Base-by-base conservation (phyloP, 306 rosid genomes). In the Vicia villosa region DNA sequence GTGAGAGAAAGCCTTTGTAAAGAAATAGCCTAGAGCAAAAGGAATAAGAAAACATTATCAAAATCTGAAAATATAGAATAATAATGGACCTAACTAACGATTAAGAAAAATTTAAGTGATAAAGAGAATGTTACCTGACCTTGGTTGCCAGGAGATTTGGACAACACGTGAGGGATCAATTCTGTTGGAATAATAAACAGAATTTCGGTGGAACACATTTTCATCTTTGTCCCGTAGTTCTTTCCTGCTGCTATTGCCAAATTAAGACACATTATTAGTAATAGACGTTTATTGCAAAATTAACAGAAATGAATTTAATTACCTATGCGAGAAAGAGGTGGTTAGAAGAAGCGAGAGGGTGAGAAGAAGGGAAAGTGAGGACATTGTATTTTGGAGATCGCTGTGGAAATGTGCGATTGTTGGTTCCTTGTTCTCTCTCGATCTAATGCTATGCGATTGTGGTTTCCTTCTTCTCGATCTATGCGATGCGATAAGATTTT, bases 61-160 rank as follows among this genome's bases (percentile, higher is more conserved):
- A 66, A 65, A 32, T 37, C 71, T n/a, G 56, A 70, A 41, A 24
- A 37, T 1, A 9, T 61, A 51, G 54, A 55, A 49, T 32, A 15
- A n/a, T n/a, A n/a, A n/a, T n/a, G n/a, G n/a, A n/a, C n/a, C n/a
- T n/a, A n/a, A n/a, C n/a, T n/a, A n/a, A n/a, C n/a, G n/a, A n/a
- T n/a, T n/a, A n/a, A n/a, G n/a, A n/a, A n/a, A n/a, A n/a, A n/a
- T n/a, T n/a, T n/a, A n/a, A n/a, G n/a, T n/a, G n/a, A n/a, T n/a
- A n/a, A 49, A 51, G 72, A 34, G 20, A 34, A 72, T 75, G 75
- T 63, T 78, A 89, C 95, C 96, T 86, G 95, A 92, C 91, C 96
- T 89, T 89, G 98, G 98, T 80, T 68, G 89, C 96, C 92, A 92
- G 64, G 95, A 89, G 83, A 89, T 80, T 77, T 83, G 96, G 45